A percentile compares a stretch with the other conserved stretches of the same genome.
Evolutionary conservation across 495 filamentous ascomycete genomes (phyloP).

Genomic region (Talaromyces liani): DNA sequence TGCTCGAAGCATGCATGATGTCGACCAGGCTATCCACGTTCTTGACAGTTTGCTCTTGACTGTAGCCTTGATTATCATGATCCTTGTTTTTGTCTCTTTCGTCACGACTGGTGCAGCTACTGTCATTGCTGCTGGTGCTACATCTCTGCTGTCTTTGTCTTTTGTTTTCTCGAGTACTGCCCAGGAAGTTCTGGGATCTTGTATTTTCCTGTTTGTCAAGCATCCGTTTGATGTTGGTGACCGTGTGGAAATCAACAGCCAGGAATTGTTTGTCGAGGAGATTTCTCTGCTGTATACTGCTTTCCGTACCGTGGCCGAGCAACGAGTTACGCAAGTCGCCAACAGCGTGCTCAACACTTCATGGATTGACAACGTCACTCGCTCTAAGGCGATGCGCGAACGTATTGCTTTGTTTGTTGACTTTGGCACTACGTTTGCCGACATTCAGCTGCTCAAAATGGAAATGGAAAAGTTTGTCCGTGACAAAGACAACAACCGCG

Average conservation of each 20-base stretch:
- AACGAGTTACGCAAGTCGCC: slow-evolving; percentile 81
- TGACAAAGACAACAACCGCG: slow-evolving; percentile 79
- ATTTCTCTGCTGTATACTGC: slow-evolving; percentile 93
- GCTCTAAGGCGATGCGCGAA: slow-evolving; percentile 89
- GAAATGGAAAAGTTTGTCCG: slow-evolving; percentile 81
- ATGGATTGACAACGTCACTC: slow-evolving; percentile 89
- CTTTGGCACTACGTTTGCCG: slow-evolving; percentile 81
- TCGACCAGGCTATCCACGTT: slow-evolving; percentile 87
- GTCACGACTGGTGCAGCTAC: slow-evolving; percentile 77
- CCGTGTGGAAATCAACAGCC: slow-evolving; percentile 69
- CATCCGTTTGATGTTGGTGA: slow-evolving; percentile 92
- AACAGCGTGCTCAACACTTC: slow-evolving; percentile 85
- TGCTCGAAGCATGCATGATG: slow-evolving; percentile 88
- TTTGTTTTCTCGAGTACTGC: slow-evolving; percentile 89
- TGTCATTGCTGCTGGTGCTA: slow-evolving; percentile 89
- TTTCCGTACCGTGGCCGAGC: slow-evolving; percentile 73
- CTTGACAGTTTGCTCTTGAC: slow-evolving; percentile 76
- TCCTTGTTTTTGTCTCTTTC: slow-evolving; percentile 88
- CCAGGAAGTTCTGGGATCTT: slow-evolving; percentile 90
- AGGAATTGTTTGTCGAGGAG: slow-evolving; percentile 78
- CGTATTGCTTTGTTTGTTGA: slow-evolving; percentile 67
- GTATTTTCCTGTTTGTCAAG: slow-evolving; percentile 98
- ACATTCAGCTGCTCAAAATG: slow-evolving; percentile 70
- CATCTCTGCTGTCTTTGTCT: slow-evolving; percentile 85
- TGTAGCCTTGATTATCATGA: slow-evolving; percentile 68